Conservation (phyloP, 2,329 filamentous ascomycete genomes). For the Fusarium luffae region DNA sequence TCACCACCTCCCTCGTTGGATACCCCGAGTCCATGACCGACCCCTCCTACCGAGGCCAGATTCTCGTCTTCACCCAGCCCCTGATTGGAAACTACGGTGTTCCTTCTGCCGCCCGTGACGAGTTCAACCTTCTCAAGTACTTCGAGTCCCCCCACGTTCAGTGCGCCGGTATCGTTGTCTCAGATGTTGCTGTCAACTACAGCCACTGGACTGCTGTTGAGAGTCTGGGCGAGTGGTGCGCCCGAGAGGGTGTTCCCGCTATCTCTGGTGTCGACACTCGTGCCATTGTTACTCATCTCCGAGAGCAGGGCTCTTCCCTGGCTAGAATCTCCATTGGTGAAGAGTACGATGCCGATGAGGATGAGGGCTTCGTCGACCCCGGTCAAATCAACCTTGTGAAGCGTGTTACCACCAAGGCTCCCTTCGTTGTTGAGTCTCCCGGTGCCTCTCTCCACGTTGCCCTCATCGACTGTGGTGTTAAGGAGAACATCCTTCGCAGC, state of each 20-base stretch:
- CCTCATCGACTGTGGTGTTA: slow-evolving; percentile 97
- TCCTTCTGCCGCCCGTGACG: slow-evolving; percentile 84
- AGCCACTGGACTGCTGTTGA: slow-evolving; percentile 99
- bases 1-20: slow-evolving; percentile 96
- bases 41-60: slow-evolving; percentile 91
- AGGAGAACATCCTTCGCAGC: slow-evolving; percentile 98
- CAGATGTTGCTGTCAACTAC: slow-evolving; percentile 92
- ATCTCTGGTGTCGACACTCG: slow-evolving; percentile 98
- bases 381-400: slow-evolving; percentile 97
- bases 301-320: slow-evolving; percentile 95
- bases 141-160: slow-evolving; percentile 99
- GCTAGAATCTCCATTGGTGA: slow-evolving; percentile 95
- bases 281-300: slow-evolving; percentile 93
- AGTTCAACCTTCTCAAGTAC: slow-evolving; percentile 93
- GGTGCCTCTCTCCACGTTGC: slow-evolving; percentile 90
- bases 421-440: slow-evolving; percentile 91
- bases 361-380: slow-evolving; percentile 94
- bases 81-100: slow-evolving; percentile 99
- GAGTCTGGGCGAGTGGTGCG: slow-evolving; percentile 92
- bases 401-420: slow-evolving; percentile 96
- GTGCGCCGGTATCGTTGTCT: slow-evolving; percentile 93
- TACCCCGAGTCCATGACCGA: slow-evolving; percentile 97
- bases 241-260: slow-evolving; percentile 92
- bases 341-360: slow-evolving; percentile 98
- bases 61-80: slow-evolving; percentile 97